Evolutionary conservation across 192 early-diverging fungal genomes (phyloP).

Genomic region (Radiomyces spectabilis): DNA sequence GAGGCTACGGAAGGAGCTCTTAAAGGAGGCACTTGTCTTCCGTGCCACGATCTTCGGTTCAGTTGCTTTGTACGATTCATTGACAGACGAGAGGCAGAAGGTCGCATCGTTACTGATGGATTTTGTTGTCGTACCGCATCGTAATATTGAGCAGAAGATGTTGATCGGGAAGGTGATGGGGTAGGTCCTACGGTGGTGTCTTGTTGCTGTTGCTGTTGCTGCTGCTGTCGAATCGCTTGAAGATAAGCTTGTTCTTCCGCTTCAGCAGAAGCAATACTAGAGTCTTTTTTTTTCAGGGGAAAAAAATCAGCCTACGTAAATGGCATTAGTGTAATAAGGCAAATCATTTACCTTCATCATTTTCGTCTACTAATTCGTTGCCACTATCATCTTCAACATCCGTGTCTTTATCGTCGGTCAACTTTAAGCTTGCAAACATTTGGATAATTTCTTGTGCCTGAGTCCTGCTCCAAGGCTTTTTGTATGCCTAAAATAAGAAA

Average conservation of each 20-base stretch:
- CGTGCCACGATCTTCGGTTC: slow-evolving; percentile 2
- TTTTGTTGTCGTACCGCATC: too few relatives aligned
- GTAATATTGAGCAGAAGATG: neutral
- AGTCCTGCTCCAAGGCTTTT: slow-evolving; percentile 16
- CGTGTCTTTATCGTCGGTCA: slow-evolving; percentile 12
- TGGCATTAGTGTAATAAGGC: too few relatives aligned
- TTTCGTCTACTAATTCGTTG: neutral
- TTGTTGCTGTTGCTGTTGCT: slow-evolving; percentile 3
- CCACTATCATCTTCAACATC: slow-evolving; percentile 15
- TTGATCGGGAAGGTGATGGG: neutral
- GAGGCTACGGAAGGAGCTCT: slow-evolving; percentile 3
- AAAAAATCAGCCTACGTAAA: neutral
- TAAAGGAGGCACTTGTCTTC: neutral
- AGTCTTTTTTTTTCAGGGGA: neutral
- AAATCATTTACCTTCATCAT: slow-evolving; percentile 1
- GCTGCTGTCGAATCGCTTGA: slow-evolving; percentile 10
- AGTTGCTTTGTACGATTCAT: neutral
- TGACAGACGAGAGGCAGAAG: neutral
- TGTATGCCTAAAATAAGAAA: too few relatives aligned
- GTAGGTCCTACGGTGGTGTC: too few relatives aligned
- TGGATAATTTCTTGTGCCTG: slow-evolving; percentile 31
- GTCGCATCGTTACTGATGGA: too few relatives aligned
- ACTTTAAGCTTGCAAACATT: slow-evolving; percentile 17
- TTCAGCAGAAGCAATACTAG: slow-evolving; percentile 7
- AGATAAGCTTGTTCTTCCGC: slow-evolving; percentile 30